These are phyloP conservation scores for Saitozyma sp. DNA, from an alignment of 768 basidiomycete species.

Conservation along the genomic window DNA sequence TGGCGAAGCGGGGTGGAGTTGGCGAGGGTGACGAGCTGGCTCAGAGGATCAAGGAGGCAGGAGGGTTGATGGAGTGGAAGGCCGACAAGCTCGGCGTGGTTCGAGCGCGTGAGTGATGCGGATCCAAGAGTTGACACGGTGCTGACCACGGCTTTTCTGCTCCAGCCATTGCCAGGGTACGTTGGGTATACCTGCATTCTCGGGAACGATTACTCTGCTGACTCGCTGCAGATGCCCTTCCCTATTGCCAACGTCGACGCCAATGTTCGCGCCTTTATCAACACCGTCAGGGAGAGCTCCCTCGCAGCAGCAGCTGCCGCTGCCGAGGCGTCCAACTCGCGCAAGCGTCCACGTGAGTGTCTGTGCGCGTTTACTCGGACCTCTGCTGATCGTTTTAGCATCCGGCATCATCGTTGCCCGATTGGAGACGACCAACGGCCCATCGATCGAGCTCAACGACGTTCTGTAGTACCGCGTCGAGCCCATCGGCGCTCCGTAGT, in stretches of 20 bases:
- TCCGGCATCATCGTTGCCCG: slow-evolving; percentile 77
- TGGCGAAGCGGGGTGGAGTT: slow-evolving; percentile 88
- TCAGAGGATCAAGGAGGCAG: slow-evolving; percentile 73
- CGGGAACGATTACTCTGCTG: too few species aligned
- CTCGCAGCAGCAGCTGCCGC: slow-evolving; percentile 5
- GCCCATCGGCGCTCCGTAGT: too few species aligned
- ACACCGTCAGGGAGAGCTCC: slow-evolving; percentile 1
- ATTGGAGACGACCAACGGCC: slow-evolving; percentile 81
- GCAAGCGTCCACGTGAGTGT: slow-evolving; percentile 9
- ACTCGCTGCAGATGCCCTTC: slow-evolving; percentile 3
- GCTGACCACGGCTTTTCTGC: neutral
- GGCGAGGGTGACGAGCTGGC: slow-evolving; percentile 72
- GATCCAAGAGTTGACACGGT: too few species aligned
- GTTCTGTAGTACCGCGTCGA: slow-evolving; percentile 12
- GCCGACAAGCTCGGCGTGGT: slow-evolving; percentile 85
- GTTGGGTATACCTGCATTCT: too few species aligned
- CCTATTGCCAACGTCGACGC: neutral
- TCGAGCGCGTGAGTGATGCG: slow-evolving; percentile 63
- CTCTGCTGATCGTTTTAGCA: slow-evolving; percentile 54
- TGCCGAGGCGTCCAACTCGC: slow-evolving; percentile 4
- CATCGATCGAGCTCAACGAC: slow-evolving; percentile 85
- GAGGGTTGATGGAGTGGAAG: slow-evolving; percentile 87
- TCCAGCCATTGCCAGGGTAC: slow-evolving; percentile 5
- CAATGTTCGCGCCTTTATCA: slow-evolving; percentile 4
- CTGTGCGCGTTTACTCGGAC: too few species aligned